phyloP scores from a whole-genome alignment of 495 filamentous ascomycete genomes.

The Neurospora discreta region DNA sequence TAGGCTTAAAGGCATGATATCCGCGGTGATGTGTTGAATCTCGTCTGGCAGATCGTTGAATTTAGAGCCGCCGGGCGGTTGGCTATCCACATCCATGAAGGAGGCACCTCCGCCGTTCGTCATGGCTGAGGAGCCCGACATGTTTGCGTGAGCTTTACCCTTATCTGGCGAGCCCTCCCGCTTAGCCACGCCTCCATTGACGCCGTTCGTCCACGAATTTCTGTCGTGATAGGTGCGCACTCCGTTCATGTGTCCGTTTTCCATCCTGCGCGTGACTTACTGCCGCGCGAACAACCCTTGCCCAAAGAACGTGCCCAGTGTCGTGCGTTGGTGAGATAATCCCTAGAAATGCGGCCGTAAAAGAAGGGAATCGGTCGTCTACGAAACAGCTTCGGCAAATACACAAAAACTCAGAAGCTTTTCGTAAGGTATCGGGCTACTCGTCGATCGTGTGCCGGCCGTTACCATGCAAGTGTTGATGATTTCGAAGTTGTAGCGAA shows the following conservation, averaged over 20 bases:
- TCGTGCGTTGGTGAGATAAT: neutral
- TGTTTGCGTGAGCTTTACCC: constrained; percentile 10
- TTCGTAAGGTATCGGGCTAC: neutral
- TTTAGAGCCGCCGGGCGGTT: constrained; percentile 11
- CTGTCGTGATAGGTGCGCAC: constrained; percentile 40
- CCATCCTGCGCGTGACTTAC: constrained; percentile 29
- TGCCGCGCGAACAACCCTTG: constrained; percentile 3
- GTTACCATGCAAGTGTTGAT: constrained; percentile 1
- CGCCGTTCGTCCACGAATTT: constrained; percentile 29
- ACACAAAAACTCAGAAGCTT: neutral
- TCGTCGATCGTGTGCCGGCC: neutral
- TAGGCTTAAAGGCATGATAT: constrained; percentile 57
- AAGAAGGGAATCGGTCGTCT: neutral
- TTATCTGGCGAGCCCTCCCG: constrained; percentile 13
- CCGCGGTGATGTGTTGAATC: constrained; percentile 65
- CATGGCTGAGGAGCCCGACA: constrained; percentile 8
- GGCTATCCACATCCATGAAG: constrained; percentile 15
- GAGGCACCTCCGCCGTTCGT: constrained; percentile 15
- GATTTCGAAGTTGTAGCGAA: neutral
- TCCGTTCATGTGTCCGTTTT: constrained; percentile 34
- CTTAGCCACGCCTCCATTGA: constrained; percentile 21
- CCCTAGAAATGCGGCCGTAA: neutral
- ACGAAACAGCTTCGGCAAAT: neutral
- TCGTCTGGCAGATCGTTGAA: constrained; percentile 56
- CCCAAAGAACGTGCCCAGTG: neutral